These are phyloP conservation scores for Penicillium steckii DNA, from an alignment of 495 filamentous ascomycete species.

Conservation along the genomic window DNA sequence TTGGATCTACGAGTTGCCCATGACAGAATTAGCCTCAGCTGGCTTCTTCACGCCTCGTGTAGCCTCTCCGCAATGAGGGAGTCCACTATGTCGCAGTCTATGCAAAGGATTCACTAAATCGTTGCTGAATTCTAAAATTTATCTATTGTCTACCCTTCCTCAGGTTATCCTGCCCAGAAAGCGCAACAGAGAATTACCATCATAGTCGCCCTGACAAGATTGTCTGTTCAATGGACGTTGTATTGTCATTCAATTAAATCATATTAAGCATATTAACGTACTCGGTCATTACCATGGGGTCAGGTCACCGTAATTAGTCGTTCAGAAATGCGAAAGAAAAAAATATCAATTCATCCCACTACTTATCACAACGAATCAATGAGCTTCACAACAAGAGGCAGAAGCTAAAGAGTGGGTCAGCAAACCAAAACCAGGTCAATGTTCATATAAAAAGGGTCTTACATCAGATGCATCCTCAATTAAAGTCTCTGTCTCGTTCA, in stretches of 20 bases:
- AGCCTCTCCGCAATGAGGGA: no score
- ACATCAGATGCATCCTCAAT: slow-evolving; percentile 53
- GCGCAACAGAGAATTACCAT: no score
- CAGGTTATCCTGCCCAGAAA: no score
- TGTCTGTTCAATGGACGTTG: not conserved
- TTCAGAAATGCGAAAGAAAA: not conserved
- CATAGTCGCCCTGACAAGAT: no score
- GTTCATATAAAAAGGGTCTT: slow-evolving; percentile 16
- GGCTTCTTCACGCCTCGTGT: no score
- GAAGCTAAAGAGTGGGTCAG: slow-evolving; percentile 23
- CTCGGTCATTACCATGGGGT: slow-evolving; percentile 14
- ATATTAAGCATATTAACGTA: slow-evolving; percentile 9
- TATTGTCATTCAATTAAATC: slow-evolving; percentile 8
- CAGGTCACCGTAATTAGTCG: not conserved
- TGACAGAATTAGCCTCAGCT: no score
- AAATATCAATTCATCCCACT: not conserved
- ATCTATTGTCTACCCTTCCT: no score
- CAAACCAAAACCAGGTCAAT: not conserved
- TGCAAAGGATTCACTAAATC: no score
- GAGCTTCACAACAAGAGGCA: slow-evolving; percentile 30
- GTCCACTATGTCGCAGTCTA: no score
- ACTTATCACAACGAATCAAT: slow-evolving; percentile 27
- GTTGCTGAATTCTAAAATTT: no score
- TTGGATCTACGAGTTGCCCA: no score
- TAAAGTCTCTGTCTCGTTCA: slow-evolving; percentile 44